Conservation (phyloP, 441 rosid genomes). For the Erodium trifolium region DNA sequence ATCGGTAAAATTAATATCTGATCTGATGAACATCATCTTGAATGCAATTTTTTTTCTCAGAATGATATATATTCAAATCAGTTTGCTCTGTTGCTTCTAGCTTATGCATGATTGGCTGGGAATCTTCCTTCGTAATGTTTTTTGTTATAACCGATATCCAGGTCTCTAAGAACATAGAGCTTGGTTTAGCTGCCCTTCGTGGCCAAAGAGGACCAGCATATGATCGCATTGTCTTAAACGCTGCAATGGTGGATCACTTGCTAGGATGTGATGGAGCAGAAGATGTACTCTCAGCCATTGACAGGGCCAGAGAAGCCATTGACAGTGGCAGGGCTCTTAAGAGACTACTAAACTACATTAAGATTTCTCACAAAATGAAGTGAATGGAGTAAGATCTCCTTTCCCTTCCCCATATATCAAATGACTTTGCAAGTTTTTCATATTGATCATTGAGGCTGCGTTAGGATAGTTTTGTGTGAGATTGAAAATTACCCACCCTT, state of each 20-base stretch:
- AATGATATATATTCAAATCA: slow-evolving; percentile 1
- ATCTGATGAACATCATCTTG: not conserved
- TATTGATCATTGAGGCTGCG: not conserved
- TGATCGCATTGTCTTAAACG: slow-evolving; percentile 79
- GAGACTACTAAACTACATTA: slow-evolving; percentile 64
- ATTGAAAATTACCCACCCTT: not conserved
- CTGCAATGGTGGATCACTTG: slow-evolving; percentile 85
- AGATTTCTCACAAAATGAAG: slow-evolving; percentile 47
- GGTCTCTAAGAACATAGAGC: slow-evolving; percentile 82
- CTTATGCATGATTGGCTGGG: not conserved
- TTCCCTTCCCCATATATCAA: not conserved
- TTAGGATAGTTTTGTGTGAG: not conserved
- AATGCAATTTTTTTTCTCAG: not conserved
- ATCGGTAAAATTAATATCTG: slow-evolving; percentile 43
- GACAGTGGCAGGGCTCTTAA: slow-evolving; percentile 80
- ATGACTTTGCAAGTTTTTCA: no score
- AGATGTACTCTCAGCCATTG: slow-evolving; percentile 55
- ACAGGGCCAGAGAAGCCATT: slow-evolving; percentile 87
- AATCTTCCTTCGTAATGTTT: not conserved
- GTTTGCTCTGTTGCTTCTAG: not conserved
- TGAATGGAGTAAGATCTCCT: slow-evolving; percentile 15
- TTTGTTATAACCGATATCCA: slow-evolving; percentile 17
- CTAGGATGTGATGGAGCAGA: slow-evolving; percentile 82
- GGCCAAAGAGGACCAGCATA: slow-evolving; percentile 81
- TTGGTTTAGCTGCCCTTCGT: slow-evolving; percentile 70